phyloP scores from a whole-genome alignment of 2,329 filamentous ascomycete genomes.

The Nannizzia gypsea region DNA sequence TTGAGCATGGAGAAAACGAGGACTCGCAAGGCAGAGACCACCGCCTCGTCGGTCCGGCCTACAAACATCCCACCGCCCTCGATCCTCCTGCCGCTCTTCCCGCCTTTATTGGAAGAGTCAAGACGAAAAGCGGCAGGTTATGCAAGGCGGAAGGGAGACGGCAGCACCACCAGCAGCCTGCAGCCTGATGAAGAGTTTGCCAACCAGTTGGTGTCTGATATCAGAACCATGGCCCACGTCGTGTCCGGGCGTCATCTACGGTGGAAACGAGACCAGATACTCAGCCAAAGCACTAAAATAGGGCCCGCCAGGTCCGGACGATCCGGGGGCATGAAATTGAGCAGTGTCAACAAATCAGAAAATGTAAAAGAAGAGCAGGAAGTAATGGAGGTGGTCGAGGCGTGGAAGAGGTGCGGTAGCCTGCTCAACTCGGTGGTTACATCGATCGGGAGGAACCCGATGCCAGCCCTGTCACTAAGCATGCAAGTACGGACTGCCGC shows the following conservation, averaged over 20 bases:
- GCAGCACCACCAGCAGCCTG: constrained; percentile 21
- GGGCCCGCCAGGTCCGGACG: constrained; percentile 60
- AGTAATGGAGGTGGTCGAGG: constrained; percentile 60
- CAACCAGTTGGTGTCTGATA: constrained; percentile 20
- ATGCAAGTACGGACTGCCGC: constrained; percentile 56
- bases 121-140: constrained; percentile 48
- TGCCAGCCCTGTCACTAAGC: constrained; percentile 62
- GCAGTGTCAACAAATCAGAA: constrained; percentile 73
- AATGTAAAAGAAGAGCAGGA: constrained; percentile 74
- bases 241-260: constrained; percentile 74
- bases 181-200: constrained; percentile 16
- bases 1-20: neutral
- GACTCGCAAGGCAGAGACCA: neutral
- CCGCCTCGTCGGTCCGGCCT: constrained; percentile 50
- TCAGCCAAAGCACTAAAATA: constrained; percentile 82
- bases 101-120: constrained; percentile 55
- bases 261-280: constrained; percentile 79
- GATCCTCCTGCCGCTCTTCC: constrained; percentile 65
- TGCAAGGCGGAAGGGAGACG: constrained; percentile 41
- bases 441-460: constrained; percentile 28
- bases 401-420: constrained; percentile 66
- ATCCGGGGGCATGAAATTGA: constrained; percentile 76
- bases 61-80: constrained; percentile 84
- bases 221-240: constrained; percentile 58
- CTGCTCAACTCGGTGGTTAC: constrained; percentile 53